phyloP scores from a whole-genome alignment of 2,329 filamentous ascomycete species.

The Nothomitra cinnamomea region DNA sequence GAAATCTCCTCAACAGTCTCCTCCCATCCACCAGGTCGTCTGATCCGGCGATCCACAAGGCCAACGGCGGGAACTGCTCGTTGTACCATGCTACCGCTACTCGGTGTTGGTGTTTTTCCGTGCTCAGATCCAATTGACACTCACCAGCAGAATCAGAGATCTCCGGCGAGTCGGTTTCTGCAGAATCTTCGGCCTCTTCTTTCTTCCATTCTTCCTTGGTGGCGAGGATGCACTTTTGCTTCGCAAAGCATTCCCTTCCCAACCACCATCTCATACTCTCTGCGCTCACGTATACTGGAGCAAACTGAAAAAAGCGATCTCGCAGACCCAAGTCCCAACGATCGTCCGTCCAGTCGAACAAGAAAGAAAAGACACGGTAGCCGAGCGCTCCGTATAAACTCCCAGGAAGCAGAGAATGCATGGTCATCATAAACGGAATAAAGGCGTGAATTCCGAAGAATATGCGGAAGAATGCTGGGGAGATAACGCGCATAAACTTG shows the following conservation, averaged over 20 bases:
- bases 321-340: conserved; percentile 71
- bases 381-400: conserved; percentile 63
- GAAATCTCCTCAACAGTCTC: conserved; percentile 55
- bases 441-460: conserved; percentile 88
- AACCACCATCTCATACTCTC: conserved; percentile 96
- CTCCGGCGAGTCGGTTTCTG: conserved; percentile 11
- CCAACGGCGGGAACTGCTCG: conserved; percentile 60
- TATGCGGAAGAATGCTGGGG: conserved; percentile 55
- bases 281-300: conserved; percentile 75
- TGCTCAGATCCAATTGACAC: neutral
- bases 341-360: conserved; percentile 75
- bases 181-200: conserved; percentile 25
- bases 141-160: neutral
- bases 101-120: neutral
- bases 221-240: conserved; percentile 71
- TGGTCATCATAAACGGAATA: conserved; percentile 83
- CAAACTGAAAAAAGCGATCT: conserved; percentile 78
- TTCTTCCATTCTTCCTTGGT: conserved; percentile 57
- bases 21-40: conserved; percentile 75
- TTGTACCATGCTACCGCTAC: conserved; percentile 58
- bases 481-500: conserved; percentile 74
- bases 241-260: conserved; percentile 67
- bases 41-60: conserved; percentile 70
- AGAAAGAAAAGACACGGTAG: conserved; percentile 75
- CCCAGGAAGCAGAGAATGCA: conserved; percentile 50